Evolutionary conservation across 805 yeast species (phyloP), one percentile per base, ranked within the genome.

Genomic region (Candida palmyrensis): DNA sequence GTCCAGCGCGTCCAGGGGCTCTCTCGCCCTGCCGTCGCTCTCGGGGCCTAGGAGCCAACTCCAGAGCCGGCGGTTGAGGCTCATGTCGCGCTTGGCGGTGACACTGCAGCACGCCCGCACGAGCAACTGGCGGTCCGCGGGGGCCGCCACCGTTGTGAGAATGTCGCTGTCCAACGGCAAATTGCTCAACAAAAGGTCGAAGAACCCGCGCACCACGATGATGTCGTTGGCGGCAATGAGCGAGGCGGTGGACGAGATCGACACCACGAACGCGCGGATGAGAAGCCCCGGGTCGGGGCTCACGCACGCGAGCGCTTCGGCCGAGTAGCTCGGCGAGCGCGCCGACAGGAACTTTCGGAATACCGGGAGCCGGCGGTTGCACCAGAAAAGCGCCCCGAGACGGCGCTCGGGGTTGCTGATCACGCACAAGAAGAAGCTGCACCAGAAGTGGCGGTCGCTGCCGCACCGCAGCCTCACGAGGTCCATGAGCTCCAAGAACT

Each of bases 21-120:
- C n/a, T n/a, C n/a, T n/a, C n/a, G n/a, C n/a, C n/a, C n/a, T n/a
- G 23, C 23, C 23, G 2, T 50, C 53, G 2, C 29, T 32, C 12
- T 79, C 87, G 2, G 96, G 92, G 0, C 97, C 97, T 18, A 90
- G 57, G 6, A 92, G 61, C 95, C 96, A 92, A 38, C 73, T 79
- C 96, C 97, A 89, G 14, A 92, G 67, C 47, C 99, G 72, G 56
- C 98, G 71, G 55, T 92, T 92, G 38, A 92, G 68, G 6, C 97
- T 87, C 96, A 92, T 87, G 55, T 92, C 99, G 45, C 79, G 80
- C 28, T 82, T 76, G 27, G 87, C 61, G 2, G 92, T 81, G 0
- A 89, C 78, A 8, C 68, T 57, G 17, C 87, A 72, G 24, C 88
- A 80, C 7, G 77, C 66, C 56, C 80, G 62, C 12, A 87, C 53